These are phyloP conservation scores for Nelumbo lutea DNA, from an alignment of 164 flowering plant genomes.

Conservation along the genomic window DNA sequence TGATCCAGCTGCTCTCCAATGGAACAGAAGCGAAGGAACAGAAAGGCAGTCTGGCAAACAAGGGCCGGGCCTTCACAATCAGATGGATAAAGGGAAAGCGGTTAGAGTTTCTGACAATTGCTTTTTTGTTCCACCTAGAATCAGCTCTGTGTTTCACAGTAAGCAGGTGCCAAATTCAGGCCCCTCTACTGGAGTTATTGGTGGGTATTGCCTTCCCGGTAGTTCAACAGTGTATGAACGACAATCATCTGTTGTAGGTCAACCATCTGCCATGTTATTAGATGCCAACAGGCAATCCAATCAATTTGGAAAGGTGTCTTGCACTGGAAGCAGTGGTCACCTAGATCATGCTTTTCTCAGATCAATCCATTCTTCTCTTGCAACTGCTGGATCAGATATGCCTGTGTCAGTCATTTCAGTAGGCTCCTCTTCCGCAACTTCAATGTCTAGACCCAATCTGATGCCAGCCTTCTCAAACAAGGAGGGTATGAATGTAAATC, in stretches of 20 bases:
- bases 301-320: constrained; percentile 17
- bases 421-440: constrained; percentile 23
- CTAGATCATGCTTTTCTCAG: constrained; percentile 14
- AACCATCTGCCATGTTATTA: constrained; percentile 16
- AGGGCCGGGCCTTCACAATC: constrained; percentile 15
- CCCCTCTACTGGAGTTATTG: constrained; percentile 12
- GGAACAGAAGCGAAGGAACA: constrained; percentile 14
- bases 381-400: constrained; percentile 14
- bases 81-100: constrained; percentile 22
- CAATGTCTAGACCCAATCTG: constrained; percentile 14
- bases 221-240: constrained; percentile 16
- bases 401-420: constrained; percentile 20
- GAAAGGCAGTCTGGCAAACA: constrained; percentile 11
- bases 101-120: constrained; percentile 12
- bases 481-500: constrained; percentile 19
- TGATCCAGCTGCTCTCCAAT: constrained; percentile 9
- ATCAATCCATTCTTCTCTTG: constrained; percentile 14
- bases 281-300: constrained; percentile 19
- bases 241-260: constrained; percentile 10
- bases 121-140: constrained; percentile 9
- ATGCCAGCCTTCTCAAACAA: constrained; percentile 17
- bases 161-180: constrained; percentile 19
- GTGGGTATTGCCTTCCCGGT: constrained; percentile 14
- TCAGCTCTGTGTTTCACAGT: constrained; percentile 13
- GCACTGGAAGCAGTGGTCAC: constrained; percentile 18